Percentiles rank a stretch among this genome's conserved stretches.
These are phyloP conservation scores for Ogataea thermomethanolica DNA, from an alignment of 805 yeast genomes.

Conservation along the genomic window DNA sequence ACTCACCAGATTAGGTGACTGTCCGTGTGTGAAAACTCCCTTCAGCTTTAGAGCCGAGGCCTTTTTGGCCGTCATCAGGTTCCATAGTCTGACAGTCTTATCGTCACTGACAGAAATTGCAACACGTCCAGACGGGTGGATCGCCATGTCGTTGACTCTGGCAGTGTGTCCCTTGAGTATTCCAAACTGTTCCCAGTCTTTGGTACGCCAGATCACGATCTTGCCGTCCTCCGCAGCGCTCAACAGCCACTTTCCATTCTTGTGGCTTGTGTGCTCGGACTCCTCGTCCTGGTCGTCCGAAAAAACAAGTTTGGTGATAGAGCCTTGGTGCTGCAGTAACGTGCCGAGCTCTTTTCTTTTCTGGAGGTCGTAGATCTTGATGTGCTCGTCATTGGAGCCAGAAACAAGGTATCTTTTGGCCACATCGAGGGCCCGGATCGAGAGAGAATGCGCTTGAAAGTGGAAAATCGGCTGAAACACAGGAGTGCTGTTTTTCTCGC, in stretches of 20 bases:
- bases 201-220: constrained; percentile 88
- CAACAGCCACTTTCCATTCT: constrained; percentile 81
- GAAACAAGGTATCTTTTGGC: constrained; percentile 81
- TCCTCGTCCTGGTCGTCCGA: constrained; percentile 45
- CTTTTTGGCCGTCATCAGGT: constrained; percentile 91
- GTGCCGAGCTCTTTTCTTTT: constrained; percentile 93
- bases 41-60: constrained; percentile 79
- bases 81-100: constrained; percentile 85
- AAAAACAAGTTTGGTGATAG: constrained; percentile 74
- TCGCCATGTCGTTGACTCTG: constrained; percentile 77
- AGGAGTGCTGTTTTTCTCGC: constrained; percentile 42
- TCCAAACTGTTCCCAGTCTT: constrained; percentile 94
- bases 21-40: constrained; percentile 64
- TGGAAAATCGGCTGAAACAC: constrained; percentile 92
- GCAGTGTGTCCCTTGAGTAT: constrained; percentile 85
- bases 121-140: constrained; percentile 86
- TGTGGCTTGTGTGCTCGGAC: constrained; percentile 28
- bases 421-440: constrained; percentile 80
- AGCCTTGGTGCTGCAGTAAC: constrained; percentile 80
- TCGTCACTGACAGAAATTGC: constrained; percentile 90
- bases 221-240: constrained; percentile 91
- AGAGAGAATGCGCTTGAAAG: constrained; percentile 88
- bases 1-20: constrained; percentile 32
- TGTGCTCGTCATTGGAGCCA: constrained; percentile 94
- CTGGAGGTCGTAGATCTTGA: constrained; percentile 89